A percentile compares a stretch with the other conserved stretches of the same genome.
Evolutionary conservation across 495 filamentous ascomycete species (phyloP).

Genomic region (Xylaria venustula): DNA sequence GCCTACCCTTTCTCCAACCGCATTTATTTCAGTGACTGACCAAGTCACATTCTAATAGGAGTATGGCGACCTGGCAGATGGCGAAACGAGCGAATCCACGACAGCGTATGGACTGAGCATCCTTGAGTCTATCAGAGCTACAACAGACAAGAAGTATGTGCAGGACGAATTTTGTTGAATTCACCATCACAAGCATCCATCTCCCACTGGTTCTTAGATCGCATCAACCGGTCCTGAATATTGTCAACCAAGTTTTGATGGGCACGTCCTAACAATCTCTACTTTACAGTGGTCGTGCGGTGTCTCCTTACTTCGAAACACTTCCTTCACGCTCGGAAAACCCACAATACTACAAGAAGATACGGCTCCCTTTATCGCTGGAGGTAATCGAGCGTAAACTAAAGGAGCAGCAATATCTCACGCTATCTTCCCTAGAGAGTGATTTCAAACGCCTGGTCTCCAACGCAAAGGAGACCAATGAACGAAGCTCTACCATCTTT

Average conservation of each 20-base stretch:
- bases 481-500: slow-evolving; percentile 61
- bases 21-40: slow-evolving; percentile 15
- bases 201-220: background rate
- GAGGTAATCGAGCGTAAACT: slow-evolving; percentile 73
- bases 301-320: slow-evolving; percentile 68
- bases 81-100: slow-evolving; percentile 62
- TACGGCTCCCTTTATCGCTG: slow-evolving; percentile 71
- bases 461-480: slow-evolving; percentile 73
- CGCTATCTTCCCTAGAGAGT: slow-evolving; percentile 62
- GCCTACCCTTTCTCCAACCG: background rate
- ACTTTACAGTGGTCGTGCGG: slow-evolving; percentile 56
- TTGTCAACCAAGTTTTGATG: background rate
- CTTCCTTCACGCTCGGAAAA: slow-evolving; percentile 62
- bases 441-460: slow-evolving; percentile 75
- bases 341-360: slow-evolving; percentile 72
- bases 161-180: background rate
- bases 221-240: background rate
- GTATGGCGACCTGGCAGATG: slow-evolving; percentile 39
- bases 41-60: slow-evolving; percentile 17
- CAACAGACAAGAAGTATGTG: slow-evolving; percentile 70
- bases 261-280: slow-evolving; percentile 16
- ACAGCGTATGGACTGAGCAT: slow-evolving; percentile 64
- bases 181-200: slow-evolving; percentile 10
- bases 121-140: slow-evolving; percentile 61
- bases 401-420: slow-evolving; percentile 58